Base-by-base conservation (phyloP, 2,329 filamentous ascomycete genomes). In the Diplodia corticola region DNA sequence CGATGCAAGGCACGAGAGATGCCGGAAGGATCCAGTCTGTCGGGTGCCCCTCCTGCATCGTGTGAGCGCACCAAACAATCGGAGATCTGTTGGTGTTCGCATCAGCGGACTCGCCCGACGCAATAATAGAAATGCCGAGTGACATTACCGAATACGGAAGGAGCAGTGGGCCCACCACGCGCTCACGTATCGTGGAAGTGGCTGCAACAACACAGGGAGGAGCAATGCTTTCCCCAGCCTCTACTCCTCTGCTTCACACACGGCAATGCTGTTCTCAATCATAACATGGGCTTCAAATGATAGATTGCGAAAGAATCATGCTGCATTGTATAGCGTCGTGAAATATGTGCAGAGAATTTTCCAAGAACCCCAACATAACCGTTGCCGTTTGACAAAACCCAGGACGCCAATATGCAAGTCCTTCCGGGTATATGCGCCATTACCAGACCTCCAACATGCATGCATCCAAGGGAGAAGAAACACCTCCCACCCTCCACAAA, bases 1-100 rank as follows among this genome's bases (percentile, higher is more conserved):
- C 40, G n/a, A 61, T 26, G 40, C 57, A 49, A 61, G 57, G 57
- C 33, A 61, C 57, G 44, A 49, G 35, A 44, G n/a, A 17, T 28
- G 24, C n/a, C 15, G 22, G 22, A 59, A n/a, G 26, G 22, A 33
- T 46, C 55, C n/a, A 50, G 48, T 20, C 26, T 22, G 22, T 50
- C 40, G 40, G 40, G 40, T 20, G 2, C 33, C 40, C 40, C 22
- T 7, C 22, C 48, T 13, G 20, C 24, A 28, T 50, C 24, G 22
- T 26, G 22, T 50, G 48, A 50, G 48, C 20, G 24, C 12, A 50
- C 22, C 22, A 24, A 13, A 28, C 15, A 15, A 24, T 50, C 48
- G 24, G 48, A 50, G 48, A 50, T 50, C 22, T 50, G 24, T 7
- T 20, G 17, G 13, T 20, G n/a, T 20, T 44, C 40, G 40, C 40